These are phyloP conservation scores for Podila epicladia DNA, from an alignment of 192 early-diverging fungal genomes.

Conservation along the genomic window DNA sequence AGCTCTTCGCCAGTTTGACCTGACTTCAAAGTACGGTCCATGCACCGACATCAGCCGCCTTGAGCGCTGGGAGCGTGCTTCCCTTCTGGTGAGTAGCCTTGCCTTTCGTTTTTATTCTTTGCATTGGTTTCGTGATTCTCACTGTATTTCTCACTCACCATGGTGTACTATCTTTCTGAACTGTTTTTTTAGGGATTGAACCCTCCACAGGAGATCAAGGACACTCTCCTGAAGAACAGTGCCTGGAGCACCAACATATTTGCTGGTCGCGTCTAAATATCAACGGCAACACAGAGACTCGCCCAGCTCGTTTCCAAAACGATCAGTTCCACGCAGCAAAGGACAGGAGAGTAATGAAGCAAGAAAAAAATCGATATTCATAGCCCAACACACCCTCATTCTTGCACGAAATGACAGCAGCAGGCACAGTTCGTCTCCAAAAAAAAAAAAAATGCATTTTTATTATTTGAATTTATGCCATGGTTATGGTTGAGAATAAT, in stretches of 20 bases:
- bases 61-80: slow-evolving; percentile 44
- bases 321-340: neutral
- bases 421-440: too few relatives aligned
- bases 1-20: slow-evolving; percentile 35
- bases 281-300: neutral
- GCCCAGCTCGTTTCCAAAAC: too few relatives aligned
- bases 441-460: too few relatives aligned
- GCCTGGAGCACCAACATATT: slow-evolving; percentile 12
- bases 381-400: too few relatives aligned
- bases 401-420: too few relatives aligned
- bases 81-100: slow-evolving; percentile 13
- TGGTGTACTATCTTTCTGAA: neutral
- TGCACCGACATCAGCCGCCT: slow-evolving; percentile 32
- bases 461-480: too few relatives aligned
- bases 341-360: neutral
- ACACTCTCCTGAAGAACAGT: neutral
- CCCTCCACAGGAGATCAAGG: slow-evolving; percentile 32
- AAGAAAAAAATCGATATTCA: neutral
- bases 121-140: neutral
- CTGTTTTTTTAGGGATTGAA: slow-evolving; percentile 22
- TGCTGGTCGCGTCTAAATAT: slow-evolving; percentile 15
- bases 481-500: too few relatives aligned
- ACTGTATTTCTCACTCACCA: neutral
- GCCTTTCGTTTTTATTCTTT: neutral
- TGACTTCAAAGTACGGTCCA: slow-evolving; percentile 25